Evolutionary conservation across 169 alveolate species (phyloP).

Genomic region (Cryptosporidium ubiquitum): DNA sequence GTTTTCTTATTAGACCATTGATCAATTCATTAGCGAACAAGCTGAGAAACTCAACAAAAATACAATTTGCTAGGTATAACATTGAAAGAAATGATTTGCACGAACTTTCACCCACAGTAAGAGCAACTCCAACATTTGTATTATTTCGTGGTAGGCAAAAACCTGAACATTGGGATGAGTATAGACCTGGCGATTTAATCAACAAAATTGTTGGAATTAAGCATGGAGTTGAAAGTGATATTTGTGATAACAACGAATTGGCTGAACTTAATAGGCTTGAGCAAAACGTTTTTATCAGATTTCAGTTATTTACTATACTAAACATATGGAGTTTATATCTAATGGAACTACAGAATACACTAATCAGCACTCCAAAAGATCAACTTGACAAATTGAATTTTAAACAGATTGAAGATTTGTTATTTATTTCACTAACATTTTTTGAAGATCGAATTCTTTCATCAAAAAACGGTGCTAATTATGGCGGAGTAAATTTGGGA

Average conservation of each 20-base stretch:
- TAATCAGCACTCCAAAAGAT: neutral
- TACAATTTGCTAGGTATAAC: conserved; percentile 32
- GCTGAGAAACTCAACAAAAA: neutral
- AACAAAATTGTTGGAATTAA: neutral
- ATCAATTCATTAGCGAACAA: conserved; percentile 18
- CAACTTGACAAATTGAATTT: neutral
- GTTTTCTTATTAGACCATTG: conserved; percentile 62
- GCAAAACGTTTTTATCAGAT: conserved; percentile 7
- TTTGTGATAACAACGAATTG: neutral
- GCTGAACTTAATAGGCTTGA: neutral
- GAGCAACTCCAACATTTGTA: conserved; percentile 68
- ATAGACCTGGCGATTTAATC: conserved; percentile 40
- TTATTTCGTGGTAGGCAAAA: conserved; percentile 21
- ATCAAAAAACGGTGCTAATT: neutral
- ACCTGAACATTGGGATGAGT: conserved; percentile 41
- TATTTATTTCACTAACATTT: neutral
- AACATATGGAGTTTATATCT: conserved; percentile 29
- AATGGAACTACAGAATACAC: neutral
- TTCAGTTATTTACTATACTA: conserved; percentile 13
- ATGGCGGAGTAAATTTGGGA: neutral
- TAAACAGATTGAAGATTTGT: neutral
- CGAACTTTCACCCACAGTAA: neutral
- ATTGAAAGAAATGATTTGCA: conserved; percentile 43
- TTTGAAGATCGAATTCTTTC: neutral
- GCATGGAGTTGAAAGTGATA: neutral